These are phyloP conservation scores for Fusarium annulatum DNA, from an alignment of 2,329 filamentous ascomycete genomes.

Conservation along the genomic window DNA sequence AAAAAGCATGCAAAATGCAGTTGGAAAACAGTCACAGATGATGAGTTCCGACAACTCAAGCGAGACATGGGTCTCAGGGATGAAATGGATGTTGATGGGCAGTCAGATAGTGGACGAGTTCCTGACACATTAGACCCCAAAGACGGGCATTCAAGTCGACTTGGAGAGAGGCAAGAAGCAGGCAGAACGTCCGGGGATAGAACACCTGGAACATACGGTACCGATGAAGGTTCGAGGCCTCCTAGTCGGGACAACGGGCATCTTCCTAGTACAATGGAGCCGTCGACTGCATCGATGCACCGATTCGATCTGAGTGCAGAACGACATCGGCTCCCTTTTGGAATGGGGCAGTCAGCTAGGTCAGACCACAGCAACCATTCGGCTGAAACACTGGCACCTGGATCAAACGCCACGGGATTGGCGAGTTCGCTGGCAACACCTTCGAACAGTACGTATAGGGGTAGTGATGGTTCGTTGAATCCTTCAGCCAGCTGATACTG, in stretches of 20 bases:
- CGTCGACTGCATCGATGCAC: slow-evolving; percentile 33
- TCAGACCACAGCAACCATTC: slow-evolving; percentile 26
- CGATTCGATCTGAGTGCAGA: slow-evolving; percentile 39
- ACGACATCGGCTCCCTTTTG: slow-evolving; percentile 37
- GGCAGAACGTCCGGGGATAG: slow-evolving; percentile 32
- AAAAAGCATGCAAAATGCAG: slow-evolving; percentile 91
- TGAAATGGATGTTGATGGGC: slow-evolving; percentile 29
- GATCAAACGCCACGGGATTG: slow-evolving; percentile 5
- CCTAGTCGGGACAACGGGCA: slow-evolving; percentile 39
- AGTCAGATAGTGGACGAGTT: slow-evolving; percentile 25
- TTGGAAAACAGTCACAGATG: slow-evolving; percentile 83
- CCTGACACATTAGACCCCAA: slow-evolving; percentile 27
- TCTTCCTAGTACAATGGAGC: slow-evolving; percentile 35
- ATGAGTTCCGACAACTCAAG: slow-evolving; percentile 63
- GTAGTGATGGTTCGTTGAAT: slow-evolving; percentile 33
- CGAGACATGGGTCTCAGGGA: slow-evolving; percentile 43
- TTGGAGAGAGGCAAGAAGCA: slow-evolving; percentile 29
- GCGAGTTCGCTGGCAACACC: slow-evolving; percentile 12
- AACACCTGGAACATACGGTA: slow-evolving; percentile 34
- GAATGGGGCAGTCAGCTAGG: slow-evolving; percentile 8
- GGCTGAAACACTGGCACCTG: slow-evolving; percentile 18
- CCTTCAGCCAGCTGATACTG: slow-evolving; percentile 35
- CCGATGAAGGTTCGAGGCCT: slow-evolving; percentile 34
- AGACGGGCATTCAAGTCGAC: slow-evolving; percentile 13
- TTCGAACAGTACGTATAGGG: slow-evolving; percentile 27